Percentiles rank a stretch among this genome's conserved stretches.
Evolutionary conservation across 495 filamentous ascomycete genomes (phyloP).

Genomic region (Xylaria grammica): DNA sequence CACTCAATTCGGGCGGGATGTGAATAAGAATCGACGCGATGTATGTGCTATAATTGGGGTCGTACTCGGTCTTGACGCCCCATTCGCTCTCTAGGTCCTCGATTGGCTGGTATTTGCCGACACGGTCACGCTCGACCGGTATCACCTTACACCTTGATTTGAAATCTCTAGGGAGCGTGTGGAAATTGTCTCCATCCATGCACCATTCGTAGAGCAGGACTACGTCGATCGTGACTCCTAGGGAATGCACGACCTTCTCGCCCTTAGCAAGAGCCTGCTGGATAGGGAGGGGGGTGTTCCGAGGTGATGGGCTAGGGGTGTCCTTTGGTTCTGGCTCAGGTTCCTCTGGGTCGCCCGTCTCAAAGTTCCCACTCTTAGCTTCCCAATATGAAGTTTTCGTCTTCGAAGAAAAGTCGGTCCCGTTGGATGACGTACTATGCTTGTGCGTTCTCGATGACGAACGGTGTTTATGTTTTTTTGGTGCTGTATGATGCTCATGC

Average conservation of each 20-base stretch:
- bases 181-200: background rate
- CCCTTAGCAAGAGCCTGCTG: background rate
- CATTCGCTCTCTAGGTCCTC: background rate
- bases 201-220: constrained; percentile 7
- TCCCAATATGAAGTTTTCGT: background rate
- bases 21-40: background rate
- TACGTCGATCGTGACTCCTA: background rate
- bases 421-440: too few species aligned
- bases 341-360: background rate
- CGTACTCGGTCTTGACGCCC: constrained; percentile 6
- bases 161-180: background rate
- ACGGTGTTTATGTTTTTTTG: too few species aligned
- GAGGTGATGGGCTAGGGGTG: background rate
- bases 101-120: background rate
- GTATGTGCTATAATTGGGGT: background rate
- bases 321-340: background rate
- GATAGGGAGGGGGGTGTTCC: background rate
- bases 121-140: background rate
- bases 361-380: too few species aligned
- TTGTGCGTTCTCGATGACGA: too few species aligned
- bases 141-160: background rate
- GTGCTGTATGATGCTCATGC: too few species aligned
- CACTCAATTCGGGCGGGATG: background rate
- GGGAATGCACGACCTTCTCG: background rate
- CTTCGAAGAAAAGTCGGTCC: background rate